Evolutionary conservation across 1,139 yeast genomes (phyloP), one percentile per base, ranked within the genome.

Genomic region (Taphrina communis): DNA sequence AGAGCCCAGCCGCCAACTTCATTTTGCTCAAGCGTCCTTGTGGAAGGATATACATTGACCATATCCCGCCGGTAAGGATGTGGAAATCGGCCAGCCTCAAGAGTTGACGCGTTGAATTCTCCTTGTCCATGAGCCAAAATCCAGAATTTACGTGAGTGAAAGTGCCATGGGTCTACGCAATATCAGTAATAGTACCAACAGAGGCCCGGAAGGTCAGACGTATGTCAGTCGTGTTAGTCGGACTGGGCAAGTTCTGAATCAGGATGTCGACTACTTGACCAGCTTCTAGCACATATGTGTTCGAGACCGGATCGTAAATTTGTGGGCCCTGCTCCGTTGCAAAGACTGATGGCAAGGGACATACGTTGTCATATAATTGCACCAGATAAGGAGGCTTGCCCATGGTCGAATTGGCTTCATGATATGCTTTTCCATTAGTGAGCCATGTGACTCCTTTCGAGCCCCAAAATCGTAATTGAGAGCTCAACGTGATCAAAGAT

Each of bases 261-360:
- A 66, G 38, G 35, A 66, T 60, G n/a, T 66, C 69, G 35, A 66
- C 52, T 19, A 66, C 69, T 39, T 66, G 61, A n/a, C 69, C 66
- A 42, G 65, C 56, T 38, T 66, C 53, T 19, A 62, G 48, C 8
- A 48, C 61, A 48, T 51, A 66, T 12, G 66, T 53, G 12, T 55
- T 46, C 14, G 66, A 17, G 21, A 44, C 48, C 7, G 58, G 38
- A 17, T 60, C 69, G 31, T 35, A 52, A 5, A 44, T 59, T 57
- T 48, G 44, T 42, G 42, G 19, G 8, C 56, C 35, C 11, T 19
- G 1, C 38, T 42, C 21, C 11, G 38, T 17, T 46, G 21, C 31
- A 52, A 42, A 6, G 65, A 59, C 19, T n/a, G 55, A 36, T 9
- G 52, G 31, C 14, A 39, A 14, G 11, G 68, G 36, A 42, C 21